Percentiles rank a stretch among this genome's conserved stretches.
These are phyloP conservation scores for Saccharomyces paradoxus DNA, from an alignment of 805 yeast species.

Conservation along the genomic window DNA sequence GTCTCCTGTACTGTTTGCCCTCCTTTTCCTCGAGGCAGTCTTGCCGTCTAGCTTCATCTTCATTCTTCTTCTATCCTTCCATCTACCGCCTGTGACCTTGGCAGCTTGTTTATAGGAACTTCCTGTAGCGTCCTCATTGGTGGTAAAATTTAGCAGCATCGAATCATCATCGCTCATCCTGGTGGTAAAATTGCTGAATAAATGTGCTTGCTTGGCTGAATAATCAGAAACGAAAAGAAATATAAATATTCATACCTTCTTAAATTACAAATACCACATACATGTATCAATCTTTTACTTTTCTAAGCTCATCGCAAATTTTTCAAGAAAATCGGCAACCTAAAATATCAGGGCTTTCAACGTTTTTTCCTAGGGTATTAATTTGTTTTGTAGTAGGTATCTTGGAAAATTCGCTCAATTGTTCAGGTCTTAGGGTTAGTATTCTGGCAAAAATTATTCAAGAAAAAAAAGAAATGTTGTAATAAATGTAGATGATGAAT, in stretches of 20 bases:
- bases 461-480: not conserved
- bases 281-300: not conserved
- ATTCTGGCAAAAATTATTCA: not conserved
- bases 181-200: not conserved
- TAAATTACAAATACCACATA: not conserved
- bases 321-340: not conserved
- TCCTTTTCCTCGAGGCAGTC: conserved; percentile 16
- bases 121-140: conserved; percentile 30
- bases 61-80: conserved; percentile 71
- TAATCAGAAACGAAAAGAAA: not conserved
- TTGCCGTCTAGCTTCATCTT: conserved; percentile 44
- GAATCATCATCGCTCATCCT: conserved; percentile 30
- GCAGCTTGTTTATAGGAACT: conserved; percentile 16
- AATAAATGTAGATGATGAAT: not conserved
- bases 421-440: not conserved
- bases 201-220: not conserved
- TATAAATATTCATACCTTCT: not conserved
- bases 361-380: not conserved
- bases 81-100: conserved; percentile 62
- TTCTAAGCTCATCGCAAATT: not conserved
- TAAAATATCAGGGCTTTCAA: not conserved
- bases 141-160: conserved; percentile 64
- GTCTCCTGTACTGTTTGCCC: not conserved
- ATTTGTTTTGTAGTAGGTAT: not conserved
- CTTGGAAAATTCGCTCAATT: not conserved